phyloP scores from a whole-genome alignment of 148 eudicot species.

The Nepenthes mirabilis region DNA sequence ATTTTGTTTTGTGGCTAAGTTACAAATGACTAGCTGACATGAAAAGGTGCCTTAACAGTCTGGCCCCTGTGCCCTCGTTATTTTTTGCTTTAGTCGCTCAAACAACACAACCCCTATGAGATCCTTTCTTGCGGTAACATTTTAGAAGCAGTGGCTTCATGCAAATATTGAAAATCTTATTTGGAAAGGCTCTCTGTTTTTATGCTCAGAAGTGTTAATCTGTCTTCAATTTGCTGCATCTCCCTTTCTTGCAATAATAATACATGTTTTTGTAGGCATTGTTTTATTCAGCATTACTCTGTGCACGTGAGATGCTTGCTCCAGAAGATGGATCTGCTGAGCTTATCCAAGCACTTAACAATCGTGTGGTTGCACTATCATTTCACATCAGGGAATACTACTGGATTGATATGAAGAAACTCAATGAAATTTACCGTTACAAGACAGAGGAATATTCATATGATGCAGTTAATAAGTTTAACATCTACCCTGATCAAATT shows the following conservation, averaged over 20 bases:
- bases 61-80: too few relatives aligned
- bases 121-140: too few relatives aligned
- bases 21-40: too few relatives aligned
- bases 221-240: too few relatives aligned
- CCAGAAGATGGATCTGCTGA: conserved; percentile 58
- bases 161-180: too few relatives aligned
- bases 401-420: conserved; percentile 75
- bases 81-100: too few relatives aligned
- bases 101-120: too few relatives aligned
- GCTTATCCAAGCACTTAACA: conserved; percentile 53
- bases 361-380: conserved; percentile 61
- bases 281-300: conserved; percentile 77
- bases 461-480: conserved; percentile 79
- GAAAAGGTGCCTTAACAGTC: too few relatives aligned
- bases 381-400: conserved; percentile 85
- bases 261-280: conserved; percentile 37
- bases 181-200: too few relatives aligned
- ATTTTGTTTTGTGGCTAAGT: too few relatives aligned
- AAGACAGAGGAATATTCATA: conserved; percentile 88
- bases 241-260: neutral
- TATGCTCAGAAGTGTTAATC: too few relatives aligned
- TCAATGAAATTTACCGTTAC: conserved; percentile 87
- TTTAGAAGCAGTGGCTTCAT: too few relatives aligned
- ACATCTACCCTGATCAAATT: conserved; percentile 86
- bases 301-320: conserved; percentile 68